Percentiles rank a stretch among this genome's conserved stretches.
Conservation (phyloP, 768 basidiomycete species). For the Mycena latifolia region DNA sequence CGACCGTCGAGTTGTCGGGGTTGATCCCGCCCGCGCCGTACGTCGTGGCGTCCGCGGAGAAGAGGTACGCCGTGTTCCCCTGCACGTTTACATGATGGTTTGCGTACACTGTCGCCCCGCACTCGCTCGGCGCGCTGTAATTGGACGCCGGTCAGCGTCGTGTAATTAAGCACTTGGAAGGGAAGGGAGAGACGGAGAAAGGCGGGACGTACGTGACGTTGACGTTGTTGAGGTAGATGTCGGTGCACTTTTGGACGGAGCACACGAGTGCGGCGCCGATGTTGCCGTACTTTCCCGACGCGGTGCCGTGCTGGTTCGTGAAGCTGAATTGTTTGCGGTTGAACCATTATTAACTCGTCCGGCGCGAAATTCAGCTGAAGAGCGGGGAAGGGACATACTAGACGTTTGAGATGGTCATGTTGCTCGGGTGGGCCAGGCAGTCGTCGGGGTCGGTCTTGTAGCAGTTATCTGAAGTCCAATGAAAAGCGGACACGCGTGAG, state of each 20-base stretch:
- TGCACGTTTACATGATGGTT: constrained; percentile 5
- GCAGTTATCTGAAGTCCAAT: background rate
- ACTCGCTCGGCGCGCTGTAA: background rate
- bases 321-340: background rate
- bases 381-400: background rate
- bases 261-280: constrained; percentile 6
- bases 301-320: constrained; percentile 8
- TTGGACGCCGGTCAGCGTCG: no score
- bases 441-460: constrained; percentile 1
- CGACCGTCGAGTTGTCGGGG: background rate
- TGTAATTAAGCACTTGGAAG: no score
- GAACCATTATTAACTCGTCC: no score
- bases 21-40: constrained; percentile 12
- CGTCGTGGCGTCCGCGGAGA: background rate
- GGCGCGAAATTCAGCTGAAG: no score
- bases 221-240: constrained; percentile 3
- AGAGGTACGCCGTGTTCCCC: constrained; percentile 1
- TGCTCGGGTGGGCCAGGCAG: constrained; percentile 2
- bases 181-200: background rate
- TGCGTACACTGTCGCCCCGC: constrained; percentile 2
- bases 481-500: no score
- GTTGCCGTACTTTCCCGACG: constrained; percentile 9
- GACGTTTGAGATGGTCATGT: constrained; percentile 10
- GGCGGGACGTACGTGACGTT: constrained; percentile 5
- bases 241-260: background rate